These are phyloP conservation scores for Penicillium turbatum DNA, from an alignment of 495 filamentous ascomycete species.

Conservation along the genomic window DNA sequence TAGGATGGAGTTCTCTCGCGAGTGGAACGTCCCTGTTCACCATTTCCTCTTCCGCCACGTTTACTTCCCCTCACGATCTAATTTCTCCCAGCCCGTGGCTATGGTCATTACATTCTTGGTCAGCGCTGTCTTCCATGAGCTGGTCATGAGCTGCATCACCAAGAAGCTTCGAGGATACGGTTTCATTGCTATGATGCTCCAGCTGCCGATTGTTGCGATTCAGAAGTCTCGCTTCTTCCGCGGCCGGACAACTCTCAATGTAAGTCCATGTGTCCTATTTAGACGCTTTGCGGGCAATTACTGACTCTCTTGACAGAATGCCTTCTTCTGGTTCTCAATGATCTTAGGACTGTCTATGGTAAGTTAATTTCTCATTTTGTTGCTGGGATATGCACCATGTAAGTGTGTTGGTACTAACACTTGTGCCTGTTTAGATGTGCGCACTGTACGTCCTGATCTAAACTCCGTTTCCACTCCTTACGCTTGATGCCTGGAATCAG, in stretches of 20 bases:
- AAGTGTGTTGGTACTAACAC: conserved; percentile 5
- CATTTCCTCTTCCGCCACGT: conserved; percentile 94
- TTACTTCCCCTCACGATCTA: conserved; percentile 71
- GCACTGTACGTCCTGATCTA: conserved; percentile 54
- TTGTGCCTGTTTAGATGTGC: conserved; percentile 43
- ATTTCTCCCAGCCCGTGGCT: conserved; percentile 72
- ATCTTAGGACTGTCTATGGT: conserved; percentile 85
- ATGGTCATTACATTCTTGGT: conserved; percentile 92
- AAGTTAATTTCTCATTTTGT: conserved; percentile 30
- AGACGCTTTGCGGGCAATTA: too few species aligned
- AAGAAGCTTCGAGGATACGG: conserved; percentile 95
- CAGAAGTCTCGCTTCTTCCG: conserved; percentile 76
- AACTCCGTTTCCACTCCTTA: not conserved
- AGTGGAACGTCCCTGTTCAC: conserved; percentile 99
- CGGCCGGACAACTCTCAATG: conserved; percentile 70
- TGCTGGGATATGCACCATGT: not conserved
- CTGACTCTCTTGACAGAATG: conserved; percentile 49
- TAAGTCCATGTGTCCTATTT: conserved; percentile 25
- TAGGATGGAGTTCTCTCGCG: conserved; percentile 91
- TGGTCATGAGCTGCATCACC: conserved; percentile 97
- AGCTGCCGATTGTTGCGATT: conserved; percentile 88
- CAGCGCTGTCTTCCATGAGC: conserved; percentile 82
- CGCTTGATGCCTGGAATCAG: not conserved
- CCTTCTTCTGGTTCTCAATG: conserved; percentile 94
- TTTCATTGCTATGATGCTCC: conserved; percentile 90